Evolutionary conservation across 495 filamentous ascomycete genomes (phyloP), one percentile per base, ranked within the genome.

Genomic region (Wilcoxina mikolae): DNA sequence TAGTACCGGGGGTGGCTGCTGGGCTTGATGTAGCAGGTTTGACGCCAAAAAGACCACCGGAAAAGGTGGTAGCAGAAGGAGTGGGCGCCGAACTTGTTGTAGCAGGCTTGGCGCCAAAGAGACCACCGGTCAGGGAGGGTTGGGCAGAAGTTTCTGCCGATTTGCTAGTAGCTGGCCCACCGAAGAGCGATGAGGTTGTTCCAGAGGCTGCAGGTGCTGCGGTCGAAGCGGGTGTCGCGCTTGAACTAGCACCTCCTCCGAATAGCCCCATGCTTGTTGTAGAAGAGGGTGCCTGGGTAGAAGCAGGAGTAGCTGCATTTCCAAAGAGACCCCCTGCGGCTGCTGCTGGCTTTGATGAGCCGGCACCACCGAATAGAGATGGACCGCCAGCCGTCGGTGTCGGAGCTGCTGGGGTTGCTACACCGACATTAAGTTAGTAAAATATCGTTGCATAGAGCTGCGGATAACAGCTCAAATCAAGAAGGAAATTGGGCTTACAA

Each of bases 361-460:
- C 31, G 11, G 52, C 51, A 12, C 44, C 18, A 17, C 51, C 51
- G 43, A 63, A 63, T 12, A 59, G 39, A 1, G 53, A 23, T n/a
- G n/a, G n/a, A 26, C 27, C 41, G 26, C 29, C 28, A 24, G 25
- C 26, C 11, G 54, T 29, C 24, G 45, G 10, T 9, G 54, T 46
- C 41, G 24, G 53, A 24, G n/a, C 20, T 42, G 23, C 17, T 25
- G 23, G 23, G 12, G 7, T 31, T 33, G 15, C 55, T 44, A 25
- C 44, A 57, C 33, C 51, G 33, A 41, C 11, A 20, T 43, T 43
- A 4, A 12, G 39, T 43, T 20, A 20, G 17, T 20, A 4, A 18
- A 18, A 20, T 43, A 35, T 15, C 39, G 7, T 20, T 29, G 46
- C 22, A 15, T 11, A n/a, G 15, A 49, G 24, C 22, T 12, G 46